Base-by-base conservation (phyloP, 2,329 filamentous ascomycete species). In the Verticillium nubilum region DNA sequence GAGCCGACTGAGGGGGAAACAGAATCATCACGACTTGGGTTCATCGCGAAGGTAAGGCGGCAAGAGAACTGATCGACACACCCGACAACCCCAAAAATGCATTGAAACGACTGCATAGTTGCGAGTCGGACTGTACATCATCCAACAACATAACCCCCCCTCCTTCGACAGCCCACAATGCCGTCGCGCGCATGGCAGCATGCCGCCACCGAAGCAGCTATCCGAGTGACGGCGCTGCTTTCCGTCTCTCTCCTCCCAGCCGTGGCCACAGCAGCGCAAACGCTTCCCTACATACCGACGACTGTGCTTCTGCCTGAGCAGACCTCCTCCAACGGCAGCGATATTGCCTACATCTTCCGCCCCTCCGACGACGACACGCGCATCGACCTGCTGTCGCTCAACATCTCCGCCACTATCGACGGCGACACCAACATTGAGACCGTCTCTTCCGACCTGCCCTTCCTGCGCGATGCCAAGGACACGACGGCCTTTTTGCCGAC, bases 261-360 rank as follows among this genome's bases (percentile, higher is more conserved):
- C 15, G 25, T 58, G 23, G 61, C 50, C 23, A 64, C 69, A 37
- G 67, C 73, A 6, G 77, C 80, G 57, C 76, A 80, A 66, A 72
- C 72, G 55, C 80, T 92, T 57, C 92, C 91, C 27, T 96, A 96
- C 76, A 86, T 87, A 59, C 89, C 91, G 2, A 92, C 92, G 0
- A 86, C 84, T 29, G 81, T 96, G 57, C 82, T 94, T 60, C 80
- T 86, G 53, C 78, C 82, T 6, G 69, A 73, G 60, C 72, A 78
- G 58, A 78, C 82, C 62, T 72, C 76, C 25, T 75, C 76, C 67
- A 68, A 66, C 63, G 71, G 65, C 58, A 71, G 64, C 62, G 78
- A 84, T 19, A 70, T 84, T 31, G 86, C 86, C 61, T 96, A 95
- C 72, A 80, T 94, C 64, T 86, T 97, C 67, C 78, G 81, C 33